These are phyloP conservation scores for Colletotrichum tropicicola DNA, from an alignment of 2,329 filamentous ascomycete species.

Conservation along the genomic window DNA sequence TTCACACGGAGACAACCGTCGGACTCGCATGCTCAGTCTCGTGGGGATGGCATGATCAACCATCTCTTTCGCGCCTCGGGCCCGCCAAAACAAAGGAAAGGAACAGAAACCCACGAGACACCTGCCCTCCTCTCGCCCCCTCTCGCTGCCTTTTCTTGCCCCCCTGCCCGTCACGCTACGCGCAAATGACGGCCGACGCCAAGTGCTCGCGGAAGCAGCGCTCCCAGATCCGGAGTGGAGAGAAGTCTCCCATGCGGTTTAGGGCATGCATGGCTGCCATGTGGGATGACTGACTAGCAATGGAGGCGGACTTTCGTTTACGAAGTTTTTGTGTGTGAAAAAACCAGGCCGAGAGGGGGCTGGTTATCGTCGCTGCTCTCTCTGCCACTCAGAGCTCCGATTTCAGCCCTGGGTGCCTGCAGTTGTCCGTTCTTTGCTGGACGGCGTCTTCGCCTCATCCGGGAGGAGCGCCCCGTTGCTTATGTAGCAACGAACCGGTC, in stretches of 20 bases:
- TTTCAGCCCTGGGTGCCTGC: not conserved
- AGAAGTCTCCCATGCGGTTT: conserved; percentile 10
- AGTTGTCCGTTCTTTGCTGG: not conserved
- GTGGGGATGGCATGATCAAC: not conserved
- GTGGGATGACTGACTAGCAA: conserved; percentile 24
- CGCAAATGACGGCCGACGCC: conserved; percentile 18
- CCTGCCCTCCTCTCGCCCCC: not conserved
- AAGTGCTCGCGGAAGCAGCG: conserved; percentile 26
- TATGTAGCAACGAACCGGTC: conserved; percentile 10
- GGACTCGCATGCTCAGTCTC: not conserved
- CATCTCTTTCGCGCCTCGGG: not conserved
- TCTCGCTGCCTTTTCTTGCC: not conserved
- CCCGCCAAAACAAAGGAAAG: not conserved
- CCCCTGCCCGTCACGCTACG: not conserved
- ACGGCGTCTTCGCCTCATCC: conserved; percentile 8
- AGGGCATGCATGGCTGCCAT: conserved; percentile 32
- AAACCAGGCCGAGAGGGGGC: not conserved
- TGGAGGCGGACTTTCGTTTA: conserved; percentile 6
- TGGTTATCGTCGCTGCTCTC: not conserved
- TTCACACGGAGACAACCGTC: not conserved
- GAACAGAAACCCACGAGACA: not conserved
- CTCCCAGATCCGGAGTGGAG: conserved; percentile 28
- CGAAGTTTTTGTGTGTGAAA: not conserved
- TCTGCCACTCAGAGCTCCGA: not conserved
- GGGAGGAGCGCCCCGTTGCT: not conserved